phyloP scores from a whole-genome alignment of 1,284 basidiomycete species.

The Apiotrichum domesticum region DNA sequence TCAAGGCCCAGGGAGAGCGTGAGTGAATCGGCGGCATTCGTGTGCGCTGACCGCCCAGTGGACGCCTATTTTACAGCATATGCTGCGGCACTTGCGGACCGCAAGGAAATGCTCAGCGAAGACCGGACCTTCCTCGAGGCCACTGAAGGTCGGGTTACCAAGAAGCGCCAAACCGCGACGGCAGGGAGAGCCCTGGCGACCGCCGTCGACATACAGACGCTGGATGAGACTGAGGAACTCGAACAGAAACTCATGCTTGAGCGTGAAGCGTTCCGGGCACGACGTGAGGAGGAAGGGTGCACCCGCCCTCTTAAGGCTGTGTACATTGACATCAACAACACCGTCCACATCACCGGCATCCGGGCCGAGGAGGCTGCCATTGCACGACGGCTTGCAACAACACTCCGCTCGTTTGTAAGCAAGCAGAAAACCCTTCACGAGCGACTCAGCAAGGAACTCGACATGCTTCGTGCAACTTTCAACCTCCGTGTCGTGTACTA shows the following conservation, averaged over 20 bases:
- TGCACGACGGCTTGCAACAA: background rate
- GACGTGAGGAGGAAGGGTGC: slow-evolving; percentile 28
- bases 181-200: slow-evolving; percentile 12
- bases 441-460: slow-evolving; percentile 40
- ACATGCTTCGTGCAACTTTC: slow-evolving; percentile 37
- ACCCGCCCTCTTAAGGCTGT: slow-evolving; percentile 37
- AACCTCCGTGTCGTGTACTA: slow-evolving; percentile 42
- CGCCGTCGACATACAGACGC: slow-evolving; percentile 19
- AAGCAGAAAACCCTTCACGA: slow-evolving; percentile 22
- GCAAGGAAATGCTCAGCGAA: slow-evolving; percentile 41
- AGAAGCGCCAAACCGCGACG: slow-evolving; percentile 31
- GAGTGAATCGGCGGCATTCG: background rate
- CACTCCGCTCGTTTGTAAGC: slow-evolving; percentile 8
- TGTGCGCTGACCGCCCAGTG: slow-evolving; percentile 19
- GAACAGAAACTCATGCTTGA: slow-evolving; percentile 28
- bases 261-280: slow-evolving; percentile 35
- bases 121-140: slow-evolving; percentile 32
- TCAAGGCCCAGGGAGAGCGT: slow-evolving; percentile 43
- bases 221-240: slow-evolving; percentile 19
- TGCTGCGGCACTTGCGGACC: slow-evolving; percentile 39
- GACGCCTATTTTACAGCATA: slow-evolving; percentile 43
- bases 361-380: slow-evolving; percentile 9
- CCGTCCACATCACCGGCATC: slow-evolving; percentile 8
- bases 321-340: slow-evolving; percentile 31
- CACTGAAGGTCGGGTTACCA: slow-evolving; percentile 28